Percentiles rank a stretch among this genome's conserved stretches.
Evolutionary conservation across 139 green algal species (phyloP).

Genomic region (Haematococcus lacustris): DNA sequence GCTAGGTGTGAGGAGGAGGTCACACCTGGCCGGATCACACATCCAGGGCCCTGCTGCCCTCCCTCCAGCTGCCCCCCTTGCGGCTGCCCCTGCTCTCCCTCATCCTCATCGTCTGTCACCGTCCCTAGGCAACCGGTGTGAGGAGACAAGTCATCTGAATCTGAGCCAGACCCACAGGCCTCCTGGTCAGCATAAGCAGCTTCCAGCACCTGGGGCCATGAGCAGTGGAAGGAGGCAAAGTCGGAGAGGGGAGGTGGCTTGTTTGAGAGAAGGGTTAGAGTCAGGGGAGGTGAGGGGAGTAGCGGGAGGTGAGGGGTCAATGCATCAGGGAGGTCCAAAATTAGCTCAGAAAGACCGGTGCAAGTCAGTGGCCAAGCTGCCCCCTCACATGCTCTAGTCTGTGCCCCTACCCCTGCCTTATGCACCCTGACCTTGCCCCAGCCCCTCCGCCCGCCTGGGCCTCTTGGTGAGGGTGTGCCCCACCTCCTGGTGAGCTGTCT

Average conservation of each 20-base stretch:
- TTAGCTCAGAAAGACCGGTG: not conserved
- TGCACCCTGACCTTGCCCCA: conserved; percentile 2
- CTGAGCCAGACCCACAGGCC: too few species aligned
- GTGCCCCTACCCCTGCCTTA: conserved; percentile 1
- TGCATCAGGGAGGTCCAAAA: not conserved
- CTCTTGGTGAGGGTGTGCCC: conserved; percentile 13
- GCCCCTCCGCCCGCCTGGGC: conserved; percentile 4
- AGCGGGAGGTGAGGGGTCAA: not conserved
- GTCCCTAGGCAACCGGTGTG: too few species aligned
- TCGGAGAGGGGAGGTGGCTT: not conserved
- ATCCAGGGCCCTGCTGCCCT: too few species aligned
- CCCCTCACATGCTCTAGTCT: not conserved
- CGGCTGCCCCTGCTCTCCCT: too few species aligned
- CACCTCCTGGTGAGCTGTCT: conserved; percentile 39
- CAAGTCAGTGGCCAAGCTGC: not conserved
- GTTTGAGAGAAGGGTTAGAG: not conserved
- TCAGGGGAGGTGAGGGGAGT: not conserved
- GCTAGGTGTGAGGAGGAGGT: too few species aligned
- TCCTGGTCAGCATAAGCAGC: too few species aligned
- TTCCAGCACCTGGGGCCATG: not conserved
- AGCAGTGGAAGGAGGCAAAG: not conserved
- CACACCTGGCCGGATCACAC: too few species aligned
- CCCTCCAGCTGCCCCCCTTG: too few species aligned
- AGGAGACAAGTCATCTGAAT: too few species aligned
- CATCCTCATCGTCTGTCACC: too few species aligned